Evolutionary conservation across 108 stramenopile species (phyloP).

Genomic region (Epipyxis sp.): DNA sequence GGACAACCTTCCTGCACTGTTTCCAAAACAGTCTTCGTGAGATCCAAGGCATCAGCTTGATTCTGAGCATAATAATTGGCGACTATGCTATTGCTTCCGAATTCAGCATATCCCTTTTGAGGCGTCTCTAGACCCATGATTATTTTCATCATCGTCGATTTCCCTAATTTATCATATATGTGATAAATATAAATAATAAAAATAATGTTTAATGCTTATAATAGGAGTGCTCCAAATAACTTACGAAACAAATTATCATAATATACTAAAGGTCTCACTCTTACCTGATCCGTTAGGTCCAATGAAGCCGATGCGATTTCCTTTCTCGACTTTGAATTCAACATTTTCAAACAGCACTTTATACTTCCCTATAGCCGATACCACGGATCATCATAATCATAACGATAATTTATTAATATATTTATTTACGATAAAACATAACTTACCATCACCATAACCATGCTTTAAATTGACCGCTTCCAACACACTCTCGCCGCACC

Average conservation of each 20-base stretch:
- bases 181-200: too few relatives aligned
- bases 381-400: neutral
- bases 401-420: neutral
- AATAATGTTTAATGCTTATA: too few relatives aligned
- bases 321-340: constrained; percentile 72
- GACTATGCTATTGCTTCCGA: constrained; percentile 73
- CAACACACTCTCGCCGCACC: constrained; percentile 77
- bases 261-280: neutral
- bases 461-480: constrained; percentile 34
- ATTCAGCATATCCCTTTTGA: constrained; percentile 40
- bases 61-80: constrained; percentile 89
- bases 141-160: neutral
- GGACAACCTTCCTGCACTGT: constrained; percentile 70
- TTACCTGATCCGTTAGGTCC: constrained; percentile 65
- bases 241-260: neutral
- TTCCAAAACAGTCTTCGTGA: constrained; percentile 77
- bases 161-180: too few relatives aligned
- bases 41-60: constrained; percentile 84
- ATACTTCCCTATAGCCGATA: neutral
- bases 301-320: constrained; percentile 85
- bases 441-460: constrained; percentile 13
- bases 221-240: too few relatives aligned
- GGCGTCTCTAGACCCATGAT: constrained; percentile 3
- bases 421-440: neutral
- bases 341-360: constrained; percentile 70